Conservation (phyloP, 2,329 filamentous ascomycete genomes). For the Ophiognomonia clavigignenti-juglandacearum region DNA sequence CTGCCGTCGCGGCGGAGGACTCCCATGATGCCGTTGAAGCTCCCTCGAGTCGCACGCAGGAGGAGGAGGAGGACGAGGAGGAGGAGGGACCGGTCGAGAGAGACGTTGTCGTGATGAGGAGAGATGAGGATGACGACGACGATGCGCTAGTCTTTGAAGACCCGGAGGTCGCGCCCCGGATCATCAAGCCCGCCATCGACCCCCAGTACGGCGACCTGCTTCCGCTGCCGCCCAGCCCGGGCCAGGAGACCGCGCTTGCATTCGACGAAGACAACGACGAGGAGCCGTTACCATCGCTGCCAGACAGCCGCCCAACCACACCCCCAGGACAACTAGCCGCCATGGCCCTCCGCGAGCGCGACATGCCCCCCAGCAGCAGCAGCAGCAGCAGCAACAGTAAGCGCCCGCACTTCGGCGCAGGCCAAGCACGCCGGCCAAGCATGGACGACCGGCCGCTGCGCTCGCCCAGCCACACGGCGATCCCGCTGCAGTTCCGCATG, state of each 20-base stretch:
- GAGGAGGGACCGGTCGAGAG: too few species aligned
- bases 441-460: constrained; percentile 41
- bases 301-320: constrained; percentile 56
- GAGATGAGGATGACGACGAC: constrained; percentile 29
- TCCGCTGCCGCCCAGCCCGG: constrained; percentile 56
- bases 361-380: constrained; percentile 9
- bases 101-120: too few species aligned
- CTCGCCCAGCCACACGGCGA: constrained; percentile 52
- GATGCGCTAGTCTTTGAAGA: constrained; percentile 30
- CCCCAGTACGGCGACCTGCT: constrained; percentile 62
- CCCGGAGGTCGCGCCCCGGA: constrained; percentile 52
- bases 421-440: constrained; percentile 45
- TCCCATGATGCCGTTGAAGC: constrained; percentile 44
- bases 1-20: constrained; percentile 34
- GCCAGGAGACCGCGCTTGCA: constrained; percentile 32
- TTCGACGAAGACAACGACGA: constrained; percentile 26
- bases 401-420: constrained; percentile 12
- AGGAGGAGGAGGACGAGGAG: constrained; percentile 15
- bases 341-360: constrained; percentile 32
- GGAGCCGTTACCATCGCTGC: constrained; percentile 47
- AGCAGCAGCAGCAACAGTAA: constrained; percentile 6
- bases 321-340: constrained; percentile 44
- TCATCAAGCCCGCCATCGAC: constrained; percentile 61
- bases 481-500: constrained; percentile 53
- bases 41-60: constrained; percentile 28